These are phyloP conservation scores for Gelatoporia subvermispora DNA, from an alignment of 768 basidiomycete species.

Conservation along the genomic window DNA sequence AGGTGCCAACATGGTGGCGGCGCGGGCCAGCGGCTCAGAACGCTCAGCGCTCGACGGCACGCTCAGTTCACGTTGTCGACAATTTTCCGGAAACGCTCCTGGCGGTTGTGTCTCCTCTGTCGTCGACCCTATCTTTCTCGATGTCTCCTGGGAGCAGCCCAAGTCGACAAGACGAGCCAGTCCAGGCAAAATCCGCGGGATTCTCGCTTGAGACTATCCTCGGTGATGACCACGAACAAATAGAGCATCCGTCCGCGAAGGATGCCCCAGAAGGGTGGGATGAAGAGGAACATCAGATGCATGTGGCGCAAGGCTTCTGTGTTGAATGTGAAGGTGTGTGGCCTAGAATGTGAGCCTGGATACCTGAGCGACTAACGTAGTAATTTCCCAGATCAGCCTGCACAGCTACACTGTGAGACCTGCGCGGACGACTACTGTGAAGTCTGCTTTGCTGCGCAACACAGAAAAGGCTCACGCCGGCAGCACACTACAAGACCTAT, in stretches of 20 bases:
- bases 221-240: slow-evolving; percentile 51
- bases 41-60: no score
- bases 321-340: slow-evolving; percentile 80
- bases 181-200: not conserved
- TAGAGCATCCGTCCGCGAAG: slow-evolving; percentile 51
- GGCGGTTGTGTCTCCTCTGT: no score
- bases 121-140: not conserved
- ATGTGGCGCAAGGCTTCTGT: slow-evolving; percentile 61
- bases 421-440: slow-evolving; percentile 76
- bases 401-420: slow-evolving; percentile 64
- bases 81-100: no score
- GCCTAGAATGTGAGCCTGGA: not conserved
- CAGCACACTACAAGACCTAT: slow-evolving; percentile 52
- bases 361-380: slow-evolving; percentile 1
- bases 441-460: slow-evolving; percentile 82
- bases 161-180: not conserved
- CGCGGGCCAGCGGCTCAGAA: no score
- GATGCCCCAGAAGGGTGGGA: slow-evolving; percentile 54
- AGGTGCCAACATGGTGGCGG: no score
- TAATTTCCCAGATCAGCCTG: slow-evolving; percentile 65
- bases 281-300: slow-evolving; percentile 47
- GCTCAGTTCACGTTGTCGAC: no score
- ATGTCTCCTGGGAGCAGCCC: slow-evolving; percentile 7
- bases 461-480: slow-evolving; percentile 77
- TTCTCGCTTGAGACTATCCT: slow-evolving; percentile 71